These are phyloP conservation scores for Penicillium sp. DNA, from an alignment of 2,329 filamentous ascomycete genomes.

Conservation along the genomic window DNA sequence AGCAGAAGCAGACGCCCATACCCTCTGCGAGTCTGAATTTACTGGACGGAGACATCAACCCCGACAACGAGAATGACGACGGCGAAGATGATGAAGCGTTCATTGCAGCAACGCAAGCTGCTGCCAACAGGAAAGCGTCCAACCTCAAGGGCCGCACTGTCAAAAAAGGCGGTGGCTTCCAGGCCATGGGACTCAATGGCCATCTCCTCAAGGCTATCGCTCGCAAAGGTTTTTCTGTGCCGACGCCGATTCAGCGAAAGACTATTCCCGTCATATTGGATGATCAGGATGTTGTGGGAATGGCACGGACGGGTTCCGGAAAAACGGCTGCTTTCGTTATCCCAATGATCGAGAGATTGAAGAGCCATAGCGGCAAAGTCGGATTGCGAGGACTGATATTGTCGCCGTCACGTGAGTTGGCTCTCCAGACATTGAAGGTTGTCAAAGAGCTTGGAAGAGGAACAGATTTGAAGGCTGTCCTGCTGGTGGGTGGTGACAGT, in stretches of 20 bases:
- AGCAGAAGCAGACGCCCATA: slow-evolving; percentile 32
- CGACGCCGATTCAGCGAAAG: slow-evolving; percentile 95
- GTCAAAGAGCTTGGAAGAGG: slow-evolving; percentile 90
- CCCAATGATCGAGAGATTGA: slow-evolving; percentile 93
- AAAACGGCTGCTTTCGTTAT: slow-evolving; percentile 98
- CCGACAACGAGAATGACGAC: slow-evolving; percentile 23
- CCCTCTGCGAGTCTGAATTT: slow-evolving; percentile 45
- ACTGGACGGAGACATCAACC: slow-evolving; percentile 52
- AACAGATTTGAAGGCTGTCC: slow-evolving; percentile 83
- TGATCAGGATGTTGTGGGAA: slow-evolving; percentile 92
- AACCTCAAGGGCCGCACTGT: slow-evolving; percentile 80
- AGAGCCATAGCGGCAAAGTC: slow-evolving; percentile 79
- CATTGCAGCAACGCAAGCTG: slow-evolving; percentile 81
- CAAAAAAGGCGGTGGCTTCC: slow-evolving; percentile 95
- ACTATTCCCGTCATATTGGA: slow-evolving; percentile 89
- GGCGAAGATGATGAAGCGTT: slow-evolving; percentile 72
- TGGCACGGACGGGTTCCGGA: slow-evolving; percentile 97
- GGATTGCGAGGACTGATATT: slow-evolving; percentile 83
- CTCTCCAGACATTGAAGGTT: slow-evolving; percentile 91
- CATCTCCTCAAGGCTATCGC: slow-evolving; percentile 86
- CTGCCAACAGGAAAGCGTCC: slow-evolving; percentile 78
- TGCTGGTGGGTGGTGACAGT: slow-evolving; percentile 92
- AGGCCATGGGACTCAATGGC: slow-evolving; percentile 84
- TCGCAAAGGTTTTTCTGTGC: slow-evolving; percentile 90
- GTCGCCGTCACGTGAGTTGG: slow-evolving; percentile 89